Conservation (phyloP, 495 filamentous ascomycete species). For the Lasiosphaeria ovina region DNA sequence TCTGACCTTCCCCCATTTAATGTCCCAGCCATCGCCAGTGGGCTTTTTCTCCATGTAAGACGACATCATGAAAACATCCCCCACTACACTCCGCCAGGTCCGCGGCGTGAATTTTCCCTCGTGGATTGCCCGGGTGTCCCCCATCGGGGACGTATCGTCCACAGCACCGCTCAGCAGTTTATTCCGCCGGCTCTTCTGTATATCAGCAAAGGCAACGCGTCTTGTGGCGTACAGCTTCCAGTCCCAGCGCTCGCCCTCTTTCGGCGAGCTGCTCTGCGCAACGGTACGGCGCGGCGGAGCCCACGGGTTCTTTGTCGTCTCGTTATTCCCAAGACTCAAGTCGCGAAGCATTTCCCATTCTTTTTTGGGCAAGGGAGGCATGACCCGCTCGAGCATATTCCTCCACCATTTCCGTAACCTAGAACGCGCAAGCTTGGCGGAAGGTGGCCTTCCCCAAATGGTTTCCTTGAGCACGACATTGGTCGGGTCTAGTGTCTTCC, state of each 20-base stretch:
- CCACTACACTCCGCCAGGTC: slow-evolving; percentile 31
- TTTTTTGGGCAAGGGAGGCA: slow-evolving; percentile 68
- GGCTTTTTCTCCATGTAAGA: slow-evolving; percentile 30
- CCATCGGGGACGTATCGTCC: slow-evolving; percentile 37
- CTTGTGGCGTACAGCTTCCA: slow-evolving; percentile 27
- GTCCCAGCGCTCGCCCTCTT: slow-evolving; percentile 14
- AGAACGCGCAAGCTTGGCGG: slow-evolving; percentile 52
- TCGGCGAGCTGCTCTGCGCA: neutral
- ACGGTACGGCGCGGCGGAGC: neutral
- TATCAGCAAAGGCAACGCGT: slow-evolving; percentile 21
- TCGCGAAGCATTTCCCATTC: slow-evolving; percentile 64
- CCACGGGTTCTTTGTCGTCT: too few species aligned
- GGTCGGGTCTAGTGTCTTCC: slow-evolving; percentile 45
- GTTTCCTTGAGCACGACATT: slow-evolving; percentile 57
- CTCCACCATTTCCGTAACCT: slow-evolving; percentile 62
- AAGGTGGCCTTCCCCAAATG: slow-evolving; percentile 60
- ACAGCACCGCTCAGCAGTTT: slow-evolving; percentile 35
- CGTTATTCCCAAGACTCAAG: slow-evolving; percentile 55
- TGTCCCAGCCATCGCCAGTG: slow-evolving; percentile 16
- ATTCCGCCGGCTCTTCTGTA: slow-evolving; percentile 14
- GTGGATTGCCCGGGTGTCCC: slow-evolving; percentile 29
- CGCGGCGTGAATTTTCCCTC: slow-evolving; percentile 23
- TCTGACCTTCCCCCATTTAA: slow-evolving; percentile 37
- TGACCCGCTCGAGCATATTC: slow-evolving; percentile 48
- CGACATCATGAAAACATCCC: slow-evolving; percentile 34